Base-by-base conservation (phyloP, 2,329 filamentous ascomycete genomes). In the Ophiosphaerella herpotricha region DNA sequence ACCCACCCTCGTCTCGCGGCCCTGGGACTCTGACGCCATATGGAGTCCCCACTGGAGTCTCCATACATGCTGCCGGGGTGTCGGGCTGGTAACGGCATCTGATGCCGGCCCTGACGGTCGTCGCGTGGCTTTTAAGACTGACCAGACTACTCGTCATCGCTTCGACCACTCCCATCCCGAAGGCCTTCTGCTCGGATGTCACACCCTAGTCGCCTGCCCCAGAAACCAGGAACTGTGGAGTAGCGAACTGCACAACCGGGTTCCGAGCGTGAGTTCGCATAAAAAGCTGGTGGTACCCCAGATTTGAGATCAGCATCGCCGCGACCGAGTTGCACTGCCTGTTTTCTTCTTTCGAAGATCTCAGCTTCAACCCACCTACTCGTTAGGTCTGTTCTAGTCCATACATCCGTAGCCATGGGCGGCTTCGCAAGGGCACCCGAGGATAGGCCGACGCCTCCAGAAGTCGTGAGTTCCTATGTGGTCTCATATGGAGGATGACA, bases 361-460 rank as follows among this genome's bases (percentile, higher is more conserved):
- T 39, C 51, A 49, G 33, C 43, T 33, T 46, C 34, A 48, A 32
- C 35, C 21, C 21, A 29, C 16, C 35, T 29, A 8, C 7, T 29
- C 26, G 26, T 37, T 18, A 16, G 18, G 37, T 43, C 38, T 12
- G 32, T 48, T 50, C 40, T 32, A 21, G 31, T 46, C 38, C 38
- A 39, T 46, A 21, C 29, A 33, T 46, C 23, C 14, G 46, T 48
- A 52, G 65, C 35, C 33, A 74, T 71, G 66, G 69, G 64, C 38
- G 72, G 69, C 34, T 74, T 76, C 68, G 43, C 79, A 57, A 75
- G 76, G 43, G 79, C 78, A 33, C 77, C 79, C 33, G 81, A 83
- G 62, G 81, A 83, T 64, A 74, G 81, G 57, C 80, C 80, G 23
- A 83, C 80, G 54, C 81, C 81, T 16, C 74, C 76, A 50, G 79